Evolutionary conservation across 192 early-diverging fungal genomes (phyloP).

Genomic region (Backusella sp.): DNA sequence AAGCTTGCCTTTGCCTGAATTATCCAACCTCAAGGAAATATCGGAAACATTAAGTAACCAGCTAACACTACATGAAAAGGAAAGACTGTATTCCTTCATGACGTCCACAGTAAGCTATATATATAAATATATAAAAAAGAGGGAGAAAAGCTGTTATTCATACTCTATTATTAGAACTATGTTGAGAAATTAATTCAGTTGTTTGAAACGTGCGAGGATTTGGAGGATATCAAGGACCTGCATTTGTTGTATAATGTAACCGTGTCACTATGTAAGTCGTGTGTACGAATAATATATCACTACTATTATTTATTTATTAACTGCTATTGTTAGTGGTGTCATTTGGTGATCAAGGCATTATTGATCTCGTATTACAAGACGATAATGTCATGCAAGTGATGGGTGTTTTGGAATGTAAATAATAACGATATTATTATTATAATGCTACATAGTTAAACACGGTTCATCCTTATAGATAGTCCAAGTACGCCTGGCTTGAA

Average conservation of each 20-base stretch:
- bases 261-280: conserved; percentile 65
- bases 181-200: conserved; percentile 68
- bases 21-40: conserved; percentile 71
- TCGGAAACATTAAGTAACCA: conserved; percentile 61
- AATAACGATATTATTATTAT: too few species aligned
- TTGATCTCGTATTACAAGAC: conserved; percentile 74
- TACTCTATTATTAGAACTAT: conserved; percentile 53
- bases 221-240: conserved; percentile 73
- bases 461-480: conserved; percentile 56
- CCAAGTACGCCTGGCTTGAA: conserved; percentile 67
- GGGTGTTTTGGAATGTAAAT: conserved; percentile 86
- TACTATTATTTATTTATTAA: neutral
- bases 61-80: conserved; percentile 57
- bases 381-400: conserved; percentile 68
- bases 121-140: neutral
- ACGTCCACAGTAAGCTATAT: neutral
- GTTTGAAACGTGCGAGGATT: conserved; percentile 79
- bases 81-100: conserved; percentile 44
- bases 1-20: conserved; percentile 63
- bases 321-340: conserved; percentile 48
- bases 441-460: neutral
- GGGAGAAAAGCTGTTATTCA: neutral
- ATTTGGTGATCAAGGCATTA: conserved; percentile 76
- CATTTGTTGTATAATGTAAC: conserved; percentile 74
- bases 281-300: neutral